Base-by-base conservation (phyloP, 2,329 filamentous ascomycete genomes). In the Coniochaeta prunicola region DNA sequence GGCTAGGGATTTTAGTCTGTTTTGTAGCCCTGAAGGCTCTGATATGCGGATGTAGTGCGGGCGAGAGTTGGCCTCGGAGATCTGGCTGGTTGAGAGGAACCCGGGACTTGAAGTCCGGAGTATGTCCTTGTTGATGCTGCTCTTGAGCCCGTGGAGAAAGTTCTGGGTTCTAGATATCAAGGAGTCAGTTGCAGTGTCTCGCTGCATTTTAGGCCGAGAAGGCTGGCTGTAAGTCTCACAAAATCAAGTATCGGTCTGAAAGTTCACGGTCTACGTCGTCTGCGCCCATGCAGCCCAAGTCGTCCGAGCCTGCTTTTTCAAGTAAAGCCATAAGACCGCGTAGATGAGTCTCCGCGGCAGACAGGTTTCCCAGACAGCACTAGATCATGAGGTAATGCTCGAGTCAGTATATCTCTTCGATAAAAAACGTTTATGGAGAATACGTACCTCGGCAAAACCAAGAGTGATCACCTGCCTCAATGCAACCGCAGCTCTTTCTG, bases 401-500 rank as follows among this genome's bases (percentile, higher is more conserved):
- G n/a, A n/a, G 12, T 55, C 6, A 26, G 28, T 33, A 13, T 50
- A 17, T 13, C n/a, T n/a, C 17, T 36, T 26, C 9, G n/a, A n/a
- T 15, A 21, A n/a, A 13, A 26, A 28, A 24, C 4, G 58, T 19
- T 15, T 9, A 19, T 12, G 17, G 6, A 19, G 6, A 55, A 21
- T 8, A 24, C 58, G 21, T 36, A 59, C 58, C 53, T 59, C 58
- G 13, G 53, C 53, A 19, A 59, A 42, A 17, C 50, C 38, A 15
- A 59, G 58, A 4, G 58, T 59, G 13, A 53, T 17, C 21, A 59
- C 42, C 38, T 55, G 40, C 26, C 53, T 56, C 40, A 59, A 26
- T n/a, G 50, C 55, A 26, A 38, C 24, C 6, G 53, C 36, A 15
- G 58, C 38, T 28, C 21, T 31, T 24, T 12, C 42, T 24, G 36